Evolutionary conservation across 2,329 filamentous ascomycete genomes (phyloP), one percentile per base, ranked within the genome.

Genomic region (Pseudogymnoascus pannorum): DNA sequence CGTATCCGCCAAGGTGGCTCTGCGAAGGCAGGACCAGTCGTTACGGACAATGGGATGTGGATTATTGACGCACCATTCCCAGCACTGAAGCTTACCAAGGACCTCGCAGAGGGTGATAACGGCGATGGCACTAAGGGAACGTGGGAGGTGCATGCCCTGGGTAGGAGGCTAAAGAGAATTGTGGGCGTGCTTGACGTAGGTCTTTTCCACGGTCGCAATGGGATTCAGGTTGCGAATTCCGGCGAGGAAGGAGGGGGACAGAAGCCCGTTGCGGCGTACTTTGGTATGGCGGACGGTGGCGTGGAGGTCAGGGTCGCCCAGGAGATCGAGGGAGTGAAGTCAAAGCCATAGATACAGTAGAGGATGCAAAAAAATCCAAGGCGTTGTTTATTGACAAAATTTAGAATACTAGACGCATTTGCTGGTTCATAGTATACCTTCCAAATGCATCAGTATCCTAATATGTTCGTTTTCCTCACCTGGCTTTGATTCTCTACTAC

Each of bases 211-310:
- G 93, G 93, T 3, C 72, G 86, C 69, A 92, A 93, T 63, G 93
- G 93, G 0, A 78, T 84, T 14, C 80, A 95, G 73, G 83, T 85
- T 63, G 83, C 82, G 42, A 78, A 81, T 60, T 78, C 81, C 62
- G 80, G 85, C 66, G 75, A 80, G 70, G 78, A 81, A 60, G 76
- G 85, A 57, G 87, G 89, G 57, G 92, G 90, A 0, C 91, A 97
- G 77, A 96, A 93, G 77, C 94, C 94, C 0, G 82, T 97, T 11
- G 92, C 92, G 26, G 92, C 91, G 22, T 99, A 97, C 77, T 99
- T 97, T 75, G 94, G 94, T 35, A 89, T 94, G 85, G 83, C 88
- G 48, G 89, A 91, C 70, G 89, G 89, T 3, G 79, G 78, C 9
- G 87, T 89, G 12, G 76, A 86, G 69, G 78, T 87, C 57, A 72